These are phyloP conservation scores for Clausena lansium DNA, from an alignment of 345 rosid genomes.

Conservation along the genomic window DNA sequence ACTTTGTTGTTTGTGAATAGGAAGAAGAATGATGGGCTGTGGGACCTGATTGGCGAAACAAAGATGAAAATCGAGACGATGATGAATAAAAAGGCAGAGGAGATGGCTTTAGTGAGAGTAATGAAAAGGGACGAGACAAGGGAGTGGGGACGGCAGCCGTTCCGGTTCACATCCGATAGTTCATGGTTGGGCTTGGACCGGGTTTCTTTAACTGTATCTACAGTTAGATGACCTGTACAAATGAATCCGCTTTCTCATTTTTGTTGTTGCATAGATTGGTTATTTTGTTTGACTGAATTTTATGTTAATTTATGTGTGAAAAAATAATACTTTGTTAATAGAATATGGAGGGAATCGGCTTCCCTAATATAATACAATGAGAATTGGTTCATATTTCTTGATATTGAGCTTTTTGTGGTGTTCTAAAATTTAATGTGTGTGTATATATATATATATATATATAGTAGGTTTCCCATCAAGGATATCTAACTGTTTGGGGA, in stretches of 20 bases:
- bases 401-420: no score
- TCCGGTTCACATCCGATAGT: neutral
- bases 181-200: conserved; percentile 9
- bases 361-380: no score
- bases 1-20: conserved; percentile 39
- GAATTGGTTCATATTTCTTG: no score
- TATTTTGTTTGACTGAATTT: no score
- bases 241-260: neutral
- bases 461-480: no score
- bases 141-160: conserved; percentile 9
- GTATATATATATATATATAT: no score
- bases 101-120: conserved; percentile 19
- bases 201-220: neutral
- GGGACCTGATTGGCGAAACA: conserved; percentile 38
- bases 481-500: no score
- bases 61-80: conserved; percentile 12
- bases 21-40: conserved; percentile 41
- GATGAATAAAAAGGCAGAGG: conserved; percentile 20
- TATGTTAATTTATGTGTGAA: no score
- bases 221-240: neutral
- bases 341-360: no score
- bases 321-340: no score
- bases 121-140: conserved; percentile 1
- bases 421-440: no score
- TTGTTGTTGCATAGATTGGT: no score